Percentiles rank a stretch among this genome's conserved stretches.
phyloP scores from a whole-genome alignment of 306 rosid species.

The Lupinus albus region DNA sequence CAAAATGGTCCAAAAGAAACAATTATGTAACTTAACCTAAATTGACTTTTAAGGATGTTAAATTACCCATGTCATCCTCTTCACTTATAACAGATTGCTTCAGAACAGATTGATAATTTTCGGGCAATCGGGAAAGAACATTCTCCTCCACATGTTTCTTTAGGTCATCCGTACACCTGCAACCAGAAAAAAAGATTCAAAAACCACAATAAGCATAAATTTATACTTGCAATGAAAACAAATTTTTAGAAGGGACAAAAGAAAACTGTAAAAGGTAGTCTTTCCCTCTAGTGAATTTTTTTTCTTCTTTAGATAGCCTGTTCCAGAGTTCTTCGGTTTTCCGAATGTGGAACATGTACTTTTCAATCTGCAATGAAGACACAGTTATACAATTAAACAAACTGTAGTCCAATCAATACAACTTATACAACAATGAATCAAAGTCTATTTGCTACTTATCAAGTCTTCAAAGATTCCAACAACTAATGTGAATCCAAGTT shows the following conservation, averaged over 20 bases:
- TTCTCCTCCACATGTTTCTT: slow-evolving; percentile 71
- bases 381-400: slow-evolving; percentile 18
- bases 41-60: slow-evolving; percentile 28
- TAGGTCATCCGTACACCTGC: slow-evolving; percentile 74
- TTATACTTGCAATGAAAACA: slow-evolving; percentile 1
- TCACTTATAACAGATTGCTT: slow-evolving; percentile 79
- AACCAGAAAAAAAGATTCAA: slow-evolving; percentile 44
- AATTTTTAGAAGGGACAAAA: not conserved
- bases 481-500: not conserved
- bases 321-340: slow-evolving; percentile 63
- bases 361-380: slow-evolving; percentile 71
- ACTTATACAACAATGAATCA: not conserved
- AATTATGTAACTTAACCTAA: slow-evolving; percentile 19
- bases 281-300: slow-evolving; percentile 60
- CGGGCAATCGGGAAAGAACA: slow-evolving; percentile 75
- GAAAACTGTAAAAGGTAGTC: slow-evolving; percentile 27
- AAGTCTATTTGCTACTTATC: not conserved
- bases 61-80: slow-evolving; percentile 91
- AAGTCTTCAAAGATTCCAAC: slow-evolving; percentile 24
- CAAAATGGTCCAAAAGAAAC: slow-evolving; percentile 17
- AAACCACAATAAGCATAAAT: slow-evolving; percentile 15
- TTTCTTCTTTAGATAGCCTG: slow-evolving; percentile 77
- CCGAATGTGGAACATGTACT: slow-evolving; percentile 68
- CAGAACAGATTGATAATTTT: slow-evolving; percentile 64
- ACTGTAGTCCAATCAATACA: slow-evolving; percentile 20